phyloP scores from a whole-genome alignment of 352 stramenopile genomes.

The Elongisporangium prolatum region DNA sequence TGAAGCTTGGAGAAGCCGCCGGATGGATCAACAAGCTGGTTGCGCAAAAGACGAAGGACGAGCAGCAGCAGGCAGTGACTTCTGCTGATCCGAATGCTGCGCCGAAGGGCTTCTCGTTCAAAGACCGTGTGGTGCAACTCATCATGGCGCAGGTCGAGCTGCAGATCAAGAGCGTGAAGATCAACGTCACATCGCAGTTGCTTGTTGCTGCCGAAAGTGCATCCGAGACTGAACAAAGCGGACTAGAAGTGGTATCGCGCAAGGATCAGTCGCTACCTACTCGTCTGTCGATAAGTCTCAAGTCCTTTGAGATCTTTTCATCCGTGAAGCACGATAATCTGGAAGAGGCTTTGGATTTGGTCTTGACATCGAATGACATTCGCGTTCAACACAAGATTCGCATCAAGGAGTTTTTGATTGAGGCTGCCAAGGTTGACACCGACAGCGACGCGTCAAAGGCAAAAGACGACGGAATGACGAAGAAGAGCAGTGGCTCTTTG shows the following conservation, averaged over 20 bases:
- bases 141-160: slow-evolving; percentile 58
- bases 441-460: slow-evolving; percentile 10
- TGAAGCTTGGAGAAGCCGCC: slow-evolving; percentile 44
- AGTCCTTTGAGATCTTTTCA: slow-evolving; percentile 34
- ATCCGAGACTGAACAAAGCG: slow-evolving; percentile 1
- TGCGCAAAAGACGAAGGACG: slow-evolving; percentile 27
- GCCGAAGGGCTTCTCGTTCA: slow-evolving; percentile 40
- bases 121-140: slow-evolving; percentile 57
- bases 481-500: slow-evolving; percentile 22
- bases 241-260: slow-evolving; percentile 8
- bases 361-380: slow-evolving; percentile 47
- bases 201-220: slow-evolving; percentile 14
- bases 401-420: slow-evolving; percentile 45
- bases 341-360: slow-evolving; percentile 39
- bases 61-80: slow-evolving; percentile 15
- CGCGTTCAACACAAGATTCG: slow-evolving; percentile 38
- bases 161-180: slow-evolving; percentile 34
- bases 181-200: slow-evolving; percentile 29
- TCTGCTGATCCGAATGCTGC: slow-evolving; percentile 4
- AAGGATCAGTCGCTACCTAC: slow-evolving; percentile 23
- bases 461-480: slow-evolving; percentile 22
- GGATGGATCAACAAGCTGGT: slow-evolving; percentile 31
- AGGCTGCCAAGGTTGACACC: slow-evolving; percentile 20
- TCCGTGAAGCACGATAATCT: slow-evolving; percentile 38
- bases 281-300: slow-evolving; percentile 24